Conservation (phyloP, 805 yeast genomes). For the Suhomyces xylopsoci region DNA sequence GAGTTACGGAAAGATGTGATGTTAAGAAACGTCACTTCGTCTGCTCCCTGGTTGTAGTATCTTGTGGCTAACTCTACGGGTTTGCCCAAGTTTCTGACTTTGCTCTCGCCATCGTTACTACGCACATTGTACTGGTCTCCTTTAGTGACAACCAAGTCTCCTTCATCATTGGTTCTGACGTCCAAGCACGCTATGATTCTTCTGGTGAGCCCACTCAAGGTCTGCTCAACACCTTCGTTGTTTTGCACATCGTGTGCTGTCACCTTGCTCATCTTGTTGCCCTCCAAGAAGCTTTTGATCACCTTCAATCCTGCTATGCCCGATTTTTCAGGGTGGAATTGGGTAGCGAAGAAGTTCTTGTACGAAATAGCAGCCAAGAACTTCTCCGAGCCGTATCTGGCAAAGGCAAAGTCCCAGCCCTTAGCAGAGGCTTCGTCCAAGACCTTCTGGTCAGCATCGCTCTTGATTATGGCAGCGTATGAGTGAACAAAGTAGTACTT, state of each 20-base stretch:
- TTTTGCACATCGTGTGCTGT: slow-evolving; percentile 22
- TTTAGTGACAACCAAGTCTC: slow-evolving; percentile 95
- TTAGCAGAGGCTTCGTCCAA: slow-evolving; percentile 24
- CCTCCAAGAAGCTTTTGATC: slow-evolving; percentile 66
- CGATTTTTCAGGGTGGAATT: slow-evolving; percentile 98
- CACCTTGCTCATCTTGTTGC: slow-evolving; percentile 28
- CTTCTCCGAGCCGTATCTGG: slow-evolving; percentile 71
- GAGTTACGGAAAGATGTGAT: slow-evolving; percentile 95
- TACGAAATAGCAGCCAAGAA: slow-evolving; percentile 80
- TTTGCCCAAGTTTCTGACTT: slow-evolving; percentile 91
- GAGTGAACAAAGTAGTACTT: slow-evolving; percentile 96
- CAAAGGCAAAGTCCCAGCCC: slow-evolving; percentile 71
- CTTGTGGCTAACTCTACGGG: slow-evolving; percentile 92
- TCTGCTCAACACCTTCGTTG: slow-evolving; percentile 23
- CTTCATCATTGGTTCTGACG: slow-evolving; percentile 91
- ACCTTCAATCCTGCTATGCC: slow-evolving; percentile 86
- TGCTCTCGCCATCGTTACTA: slow-evolving; percentile 29
- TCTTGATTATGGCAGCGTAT: slow-evolving; percentile 69
- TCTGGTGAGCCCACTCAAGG: slow-evolving; percentile 70
- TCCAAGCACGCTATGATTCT: slow-evolving; percentile 95
- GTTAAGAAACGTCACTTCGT: slow-evolving; percentile 90
- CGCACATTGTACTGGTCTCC: slow-evolving; percentile 99
- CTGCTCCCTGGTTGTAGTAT: slow-evolving; percentile 93
- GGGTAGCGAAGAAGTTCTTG: slow-evolving; percentile 88
- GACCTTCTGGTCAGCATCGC: slow-evolving; percentile 22